Conservation (phyloP, 176 grass and related monocot species). For the Leersia perrieri region DNA sequence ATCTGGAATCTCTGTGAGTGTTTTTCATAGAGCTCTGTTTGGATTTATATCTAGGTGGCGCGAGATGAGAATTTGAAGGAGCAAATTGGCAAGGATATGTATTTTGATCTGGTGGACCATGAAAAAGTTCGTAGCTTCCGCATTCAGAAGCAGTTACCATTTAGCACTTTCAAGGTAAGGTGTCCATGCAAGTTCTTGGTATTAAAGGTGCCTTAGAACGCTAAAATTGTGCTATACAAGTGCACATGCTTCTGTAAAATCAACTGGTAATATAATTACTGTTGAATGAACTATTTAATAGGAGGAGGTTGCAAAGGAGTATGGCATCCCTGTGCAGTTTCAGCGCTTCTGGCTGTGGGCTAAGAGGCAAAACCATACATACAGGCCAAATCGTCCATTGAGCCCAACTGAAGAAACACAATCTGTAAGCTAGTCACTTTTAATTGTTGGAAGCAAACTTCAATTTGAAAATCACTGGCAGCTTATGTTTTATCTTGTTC, state of each 20-base stretch:
- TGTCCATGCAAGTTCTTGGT: conserved; percentile 15
- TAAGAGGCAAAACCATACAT: conserved; percentile 88
- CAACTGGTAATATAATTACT: neutral
- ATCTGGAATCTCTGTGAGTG: conserved; percentile 4
- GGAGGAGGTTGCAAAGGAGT: conserved; percentile 88
- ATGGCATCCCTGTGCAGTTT: conserved; percentile 76
- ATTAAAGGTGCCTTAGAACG: neutral
- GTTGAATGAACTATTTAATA: conserved; percentile 24
- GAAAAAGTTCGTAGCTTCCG: conserved; percentile 89
- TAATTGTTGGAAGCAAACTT: conserved; percentile 2
- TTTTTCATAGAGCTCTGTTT: neutral
- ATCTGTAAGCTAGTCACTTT: conserved; percentile 48
- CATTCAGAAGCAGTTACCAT: conserved; percentile 83
- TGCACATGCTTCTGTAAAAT: neutral
- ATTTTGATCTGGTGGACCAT: conserved; percentile 94
- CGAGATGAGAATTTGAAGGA: conserved; percentile 69
- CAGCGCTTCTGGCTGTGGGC: conserved; percentile 89
- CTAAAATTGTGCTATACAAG: neutral
- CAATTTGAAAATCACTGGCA: neutral
- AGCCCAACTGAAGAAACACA: conserved; percentile 60
- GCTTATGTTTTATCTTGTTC: neutral
- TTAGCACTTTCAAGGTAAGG: conserved; percentile 77
- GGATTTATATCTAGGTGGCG: conserved; percentile 52
- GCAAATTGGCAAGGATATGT: conserved; percentile 81
- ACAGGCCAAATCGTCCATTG: conserved; percentile 70